phyloP scores from a whole-genome alignment of 2,329 filamentous ascomycete genomes.

The Metarhizium robertsii region DNA sequence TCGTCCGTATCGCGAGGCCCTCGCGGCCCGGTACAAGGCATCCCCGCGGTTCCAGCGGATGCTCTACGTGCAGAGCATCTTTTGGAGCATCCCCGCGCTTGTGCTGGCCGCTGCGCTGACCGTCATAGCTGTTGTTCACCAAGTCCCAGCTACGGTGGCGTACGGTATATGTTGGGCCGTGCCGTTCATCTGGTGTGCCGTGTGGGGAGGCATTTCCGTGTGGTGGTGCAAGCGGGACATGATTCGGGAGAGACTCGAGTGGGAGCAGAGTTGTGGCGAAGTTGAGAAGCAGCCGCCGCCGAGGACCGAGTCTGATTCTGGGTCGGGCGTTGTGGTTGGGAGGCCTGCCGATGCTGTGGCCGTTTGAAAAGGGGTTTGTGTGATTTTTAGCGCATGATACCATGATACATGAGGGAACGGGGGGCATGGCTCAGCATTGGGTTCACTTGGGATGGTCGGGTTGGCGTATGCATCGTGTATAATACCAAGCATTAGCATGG shows the following conservation, averaged over 20 bases:
- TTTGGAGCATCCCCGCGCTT: slow-evolving; percentile 30
- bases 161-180: slow-evolving; percentile 31
- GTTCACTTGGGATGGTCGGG: no score
- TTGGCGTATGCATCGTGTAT: no score
- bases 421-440: not conserved
- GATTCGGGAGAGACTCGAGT: slow-evolving; percentile 26
- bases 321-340: not conserved
- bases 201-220: slow-evolving; percentile 26
- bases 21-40: slow-evolving; percentile 31
- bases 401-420: not conserved
- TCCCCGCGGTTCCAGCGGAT: slow-evolving; percentile 31
- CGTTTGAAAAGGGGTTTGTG: not conserved
- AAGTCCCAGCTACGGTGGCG: slow-evolving; percentile 24
- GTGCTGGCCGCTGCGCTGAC: slow-evolving; percentile 27
- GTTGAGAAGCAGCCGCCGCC: not conserved
- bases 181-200: slow-evolving; percentile 26
- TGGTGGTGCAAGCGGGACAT: slow-evolving; percentile 28
- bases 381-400: not conserved
- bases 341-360: not conserved
- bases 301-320: not conserved
- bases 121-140: slow-evolving; percentile 23
- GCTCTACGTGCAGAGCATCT: slow-evolving; percentile 29
- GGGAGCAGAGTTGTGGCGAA: slow-evolving; percentile 16
- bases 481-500: no score
- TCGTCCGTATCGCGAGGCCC: slow-evolving; percentile 30